These are phyloP conservation scores for Saturnispora kantuleensis DNA, from an alignment of 805 yeast species.

Conservation along the genomic window DNA sequence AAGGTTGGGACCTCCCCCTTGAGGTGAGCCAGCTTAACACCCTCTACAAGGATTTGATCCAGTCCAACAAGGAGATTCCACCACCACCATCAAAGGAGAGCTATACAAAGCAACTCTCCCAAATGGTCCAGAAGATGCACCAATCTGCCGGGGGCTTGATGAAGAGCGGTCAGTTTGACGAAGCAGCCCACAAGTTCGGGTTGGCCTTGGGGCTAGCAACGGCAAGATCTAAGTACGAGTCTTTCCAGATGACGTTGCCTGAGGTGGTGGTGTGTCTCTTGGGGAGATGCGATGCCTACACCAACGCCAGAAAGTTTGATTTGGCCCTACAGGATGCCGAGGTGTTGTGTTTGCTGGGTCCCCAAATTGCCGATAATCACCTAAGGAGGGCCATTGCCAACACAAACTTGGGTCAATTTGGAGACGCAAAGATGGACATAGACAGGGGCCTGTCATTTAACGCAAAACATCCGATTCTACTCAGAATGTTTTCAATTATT, in stretches of 20 bases:
- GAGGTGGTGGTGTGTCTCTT: slow-evolving; percentile 57
- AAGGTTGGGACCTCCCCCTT: slow-evolving; percentile 18
- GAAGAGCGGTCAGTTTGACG: slow-evolving; percentile 43
- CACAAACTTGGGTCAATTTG: slow-evolving; percentile 50
- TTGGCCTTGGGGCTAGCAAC: slow-evolving; percentile 59
- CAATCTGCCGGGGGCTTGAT: slow-evolving; percentile 53
- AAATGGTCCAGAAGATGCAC: slow-evolving; percentile 54
- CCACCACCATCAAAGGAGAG: slow-evolving; percentile 44
- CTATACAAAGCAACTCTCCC: slow-evolving; percentile 45
- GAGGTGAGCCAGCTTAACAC: slow-evolving; percentile 29
- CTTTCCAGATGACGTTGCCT: slow-evolving; percentile 61
- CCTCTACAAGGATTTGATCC: slow-evolving; percentile 33
- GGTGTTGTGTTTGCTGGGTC: slow-evolving; percentile 47
- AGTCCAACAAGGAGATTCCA: slow-evolving; percentile 40
- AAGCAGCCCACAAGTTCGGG: slow-evolving; percentile 53
- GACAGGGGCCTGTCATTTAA: slow-evolving; percentile 66
- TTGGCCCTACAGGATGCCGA: slow-evolving; percentile 66
- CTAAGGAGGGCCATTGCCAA: slow-evolving; percentile 61
- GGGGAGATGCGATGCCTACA: slow-evolving; percentile 61
- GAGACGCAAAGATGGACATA: slow-evolving; percentile 53
- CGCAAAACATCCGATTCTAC: slow-evolving; percentile 40
- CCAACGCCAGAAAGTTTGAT: slow-evolving; percentile 42
- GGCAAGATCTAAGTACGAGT: slow-evolving; percentile 63
- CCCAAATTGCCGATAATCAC: slow-evolving; percentile 58
- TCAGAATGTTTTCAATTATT: slow-evolving; percentile 38